A percentile compares a stretch with the other conserved stretches of the same genome.
These are phyloP conservation scores for Yarrowia sp. DNA, from an alignment of 805 yeast species.

Conservation along the genomic window DNA sequence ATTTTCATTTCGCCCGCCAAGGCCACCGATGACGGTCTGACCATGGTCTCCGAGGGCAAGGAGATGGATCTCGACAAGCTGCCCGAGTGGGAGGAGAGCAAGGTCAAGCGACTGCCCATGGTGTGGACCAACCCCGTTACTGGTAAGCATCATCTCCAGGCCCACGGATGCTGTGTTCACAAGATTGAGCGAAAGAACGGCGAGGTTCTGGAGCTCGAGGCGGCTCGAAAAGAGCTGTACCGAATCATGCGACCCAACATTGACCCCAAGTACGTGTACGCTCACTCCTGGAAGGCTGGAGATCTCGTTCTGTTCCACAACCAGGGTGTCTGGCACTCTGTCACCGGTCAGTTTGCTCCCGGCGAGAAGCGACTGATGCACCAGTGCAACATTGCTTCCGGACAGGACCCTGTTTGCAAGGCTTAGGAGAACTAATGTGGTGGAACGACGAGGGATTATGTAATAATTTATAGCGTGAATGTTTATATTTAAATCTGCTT, in stretches of 20 bases:
- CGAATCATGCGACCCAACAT: conserved; percentile 83
- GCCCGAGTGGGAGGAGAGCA: conserved; percentile 80
- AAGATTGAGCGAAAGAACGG: conserved; percentile 59
- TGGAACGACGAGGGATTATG: too few species aligned
- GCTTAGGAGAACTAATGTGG: not conserved
- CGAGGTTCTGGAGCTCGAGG: conserved; percentile 58
- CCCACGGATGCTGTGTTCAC: conserved; percentile 83
- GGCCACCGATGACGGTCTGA: conserved; percentile 82
- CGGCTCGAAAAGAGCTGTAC: conserved; percentile 72
- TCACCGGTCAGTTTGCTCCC: conserved; percentile 79
- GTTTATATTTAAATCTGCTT: too few species aligned
- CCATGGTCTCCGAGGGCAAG: conserved; percentile 78
- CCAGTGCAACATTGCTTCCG: conserved; percentile 89
- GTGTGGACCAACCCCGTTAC: conserved; percentile 93
- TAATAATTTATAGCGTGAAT: not conserved
- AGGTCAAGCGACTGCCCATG: conserved; percentile 74
- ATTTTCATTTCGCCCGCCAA: conserved; percentile 76
- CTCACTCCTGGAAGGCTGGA: conserved; percentile 80
- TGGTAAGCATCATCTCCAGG: conserved; percentile 76
- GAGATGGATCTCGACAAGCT: conserved; percentile 64
- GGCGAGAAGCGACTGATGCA: conserved; percentile 86
- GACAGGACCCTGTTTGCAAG: conserved; percentile 55
- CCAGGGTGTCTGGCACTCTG: conserved; percentile 89
- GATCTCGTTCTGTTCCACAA: conserved; percentile 84
- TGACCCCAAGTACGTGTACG: conserved; percentile 67